Evolutionary conservation across 768 basidiomycete genomes (phyloP).

Genomic region (Boletus fagicola): DNA sequence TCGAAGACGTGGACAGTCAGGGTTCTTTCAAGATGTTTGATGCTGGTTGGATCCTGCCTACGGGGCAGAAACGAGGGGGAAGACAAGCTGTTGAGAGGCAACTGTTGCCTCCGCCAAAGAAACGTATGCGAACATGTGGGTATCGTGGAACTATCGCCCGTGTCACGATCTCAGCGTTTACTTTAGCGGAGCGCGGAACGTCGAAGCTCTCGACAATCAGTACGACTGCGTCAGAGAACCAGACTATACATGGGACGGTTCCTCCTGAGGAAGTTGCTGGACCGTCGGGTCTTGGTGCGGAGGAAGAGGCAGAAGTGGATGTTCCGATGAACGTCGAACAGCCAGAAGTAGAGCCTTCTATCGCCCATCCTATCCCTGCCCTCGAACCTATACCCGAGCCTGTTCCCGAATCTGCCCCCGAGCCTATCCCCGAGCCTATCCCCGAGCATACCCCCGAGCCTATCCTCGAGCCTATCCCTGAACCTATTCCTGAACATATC

Average conservation of each 20-base stretch:
- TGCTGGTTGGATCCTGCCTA: slow-evolving; percentile 82
- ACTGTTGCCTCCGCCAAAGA: slow-evolving; percentile 52
- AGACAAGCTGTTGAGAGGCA: slow-evolving; percentile 46
- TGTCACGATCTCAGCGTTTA: not conserved
- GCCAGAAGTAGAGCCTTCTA: slow-evolving; percentile 5
- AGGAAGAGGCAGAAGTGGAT: slow-evolving; percentile 20
- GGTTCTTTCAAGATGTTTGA: slow-evolving; percentile 82
- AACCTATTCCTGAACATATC: not conserved
- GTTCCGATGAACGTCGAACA: slow-evolving; percentile 16
- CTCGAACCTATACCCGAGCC: slow-evolving; percentile 4
- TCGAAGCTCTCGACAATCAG: slow-evolving; percentile 49
- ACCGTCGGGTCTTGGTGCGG: slow-evolving; percentile 23
- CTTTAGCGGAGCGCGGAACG: slow-evolving; percentile 33
- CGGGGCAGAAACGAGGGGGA: slow-evolving; percentile 66
- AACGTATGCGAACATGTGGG: slow-evolving; percentile 49
- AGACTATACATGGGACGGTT: slow-evolving; percentile 31
- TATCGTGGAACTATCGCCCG: not conserved
- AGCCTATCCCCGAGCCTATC: not conserved
- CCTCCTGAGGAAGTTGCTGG: slow-evolving; percentile 27
- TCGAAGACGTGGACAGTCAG: slow-evolving; percentile 68
- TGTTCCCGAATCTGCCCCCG: not conserved
- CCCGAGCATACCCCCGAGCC: not conserved
- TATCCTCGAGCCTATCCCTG: not conserved
- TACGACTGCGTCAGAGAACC: slow-evolving; percentile 47
- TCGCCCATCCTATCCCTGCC: not conserved